These are phyloP conservation scores for Neurospora terricola DNA, from an alignment of 495 filamentous ascomycete species.

Conservation along the genomic window DNA sequence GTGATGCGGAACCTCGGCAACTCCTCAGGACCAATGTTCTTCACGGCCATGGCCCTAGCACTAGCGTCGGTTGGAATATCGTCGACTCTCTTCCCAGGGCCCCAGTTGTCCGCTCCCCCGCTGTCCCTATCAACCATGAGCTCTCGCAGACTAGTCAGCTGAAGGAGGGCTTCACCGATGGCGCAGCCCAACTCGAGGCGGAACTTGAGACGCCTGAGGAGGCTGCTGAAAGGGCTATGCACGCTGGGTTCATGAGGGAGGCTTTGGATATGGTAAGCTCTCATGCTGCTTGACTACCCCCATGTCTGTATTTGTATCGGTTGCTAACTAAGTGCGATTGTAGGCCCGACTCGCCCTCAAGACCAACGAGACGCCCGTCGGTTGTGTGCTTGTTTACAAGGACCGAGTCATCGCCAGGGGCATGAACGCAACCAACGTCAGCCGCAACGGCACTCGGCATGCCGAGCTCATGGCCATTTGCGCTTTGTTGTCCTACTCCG, in stretches of 20 bases:
- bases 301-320: not conserved
- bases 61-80: not conserved
- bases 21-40: not conserved
- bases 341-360: constrained; percentile 73
- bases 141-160: constrained; percentile 20
- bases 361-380: constrained; percentile 86
- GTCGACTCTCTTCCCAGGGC: not conserved
- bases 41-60: not conserved
- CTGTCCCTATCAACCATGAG: constrained; percentile 9
- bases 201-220: constrained; percentile 17
- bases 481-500: constrained; percentile 30
- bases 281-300: not conserved
- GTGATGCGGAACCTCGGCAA: not conserved
- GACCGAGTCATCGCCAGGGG: constrained; percentile 68
- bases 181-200: not conserved
- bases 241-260: constrained; percentile 58
- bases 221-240: constrained; percentile 26
- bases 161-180: constrained; percentile 10
- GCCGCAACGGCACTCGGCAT: constrained; percentile 78
- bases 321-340: not conserved
- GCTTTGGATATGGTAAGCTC: constrained; percentile 56
- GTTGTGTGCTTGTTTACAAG: constrained; percentile 79
- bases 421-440: constrained; percentile 94
- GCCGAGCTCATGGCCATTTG: constrained; percentile 86
- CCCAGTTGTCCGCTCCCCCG: constrained; percentile 7